phyloP scores from a whole-genome alignment of 2,329 filamentous ascomycete genomes.

The Huntiella savannae region DNA sequence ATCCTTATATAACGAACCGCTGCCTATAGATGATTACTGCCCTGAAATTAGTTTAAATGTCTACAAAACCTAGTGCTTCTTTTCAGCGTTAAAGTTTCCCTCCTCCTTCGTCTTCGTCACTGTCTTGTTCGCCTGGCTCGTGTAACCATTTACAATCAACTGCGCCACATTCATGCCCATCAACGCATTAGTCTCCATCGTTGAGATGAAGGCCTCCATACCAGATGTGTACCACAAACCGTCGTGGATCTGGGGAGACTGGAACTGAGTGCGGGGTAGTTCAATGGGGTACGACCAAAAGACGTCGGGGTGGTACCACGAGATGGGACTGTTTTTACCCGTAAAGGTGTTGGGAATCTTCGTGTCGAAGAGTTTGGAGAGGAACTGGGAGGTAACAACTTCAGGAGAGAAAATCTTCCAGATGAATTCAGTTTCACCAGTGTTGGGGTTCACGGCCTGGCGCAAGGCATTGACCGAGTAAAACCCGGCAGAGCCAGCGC shows the following conservation, averaged over 20 bases:
- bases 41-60: background rate
- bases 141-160: slow-evolving; percentile 41
- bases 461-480: slow-evolving; percentile 67
- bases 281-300: slow-evolving; percentile 79
- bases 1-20: background rate
- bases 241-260: slow-evolving; percentile 50
- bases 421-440: slow-evolving; percentile 32
- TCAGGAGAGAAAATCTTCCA: slow-evolving; percentile 48
- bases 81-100: no score
- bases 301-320: slow-evolving; percentile 58
- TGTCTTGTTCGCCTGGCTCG: background rate
- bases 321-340: slow-evolving; percentile 30
- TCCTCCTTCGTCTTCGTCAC: background rate
- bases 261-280: slow-evolving; percentile 71
- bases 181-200: slow-evolving; percentile 89
- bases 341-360: slow-evolving; percentile 26
- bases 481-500: slow-evolving; percentile 58
- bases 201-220: slow-evolving; percentile 88
- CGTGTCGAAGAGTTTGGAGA: slow-evolving; percentile 32
- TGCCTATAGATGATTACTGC: background rate
- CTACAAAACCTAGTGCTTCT: no score
- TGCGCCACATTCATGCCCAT: slow-evolving; percentile 75
- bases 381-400: slow-evolving; percentile 31
- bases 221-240: slow-evolving; percentile 53
- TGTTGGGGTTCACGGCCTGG: slow-evolving; percentile 40